Evolutionary conservation across 768 basidiomycete species (phyloP), one percentile per base, ranked within the genome.

Genomic region (Suillus cothurnatus): DNA sequence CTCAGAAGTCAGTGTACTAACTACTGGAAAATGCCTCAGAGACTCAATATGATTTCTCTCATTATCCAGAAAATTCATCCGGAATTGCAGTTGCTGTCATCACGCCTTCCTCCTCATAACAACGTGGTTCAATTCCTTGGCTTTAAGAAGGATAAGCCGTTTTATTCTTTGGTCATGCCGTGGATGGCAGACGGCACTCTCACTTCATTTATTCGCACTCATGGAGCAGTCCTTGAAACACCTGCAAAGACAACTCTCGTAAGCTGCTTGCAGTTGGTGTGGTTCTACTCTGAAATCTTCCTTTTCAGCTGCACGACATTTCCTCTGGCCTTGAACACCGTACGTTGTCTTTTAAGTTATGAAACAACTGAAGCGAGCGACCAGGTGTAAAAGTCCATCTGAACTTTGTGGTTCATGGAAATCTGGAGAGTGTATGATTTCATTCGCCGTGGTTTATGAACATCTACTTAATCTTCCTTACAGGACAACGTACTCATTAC

Each of bases 401-500:
- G 26, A 26, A 57, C 56, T 38, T 38, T 0, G 36, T 57, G 23
- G 23, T 57, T 26, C 56, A 38, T 36, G 56, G 56, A 23, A 57
- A 57, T 7, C 34, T 57, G 38, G 56, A 57, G 23, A 57, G 36
- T 26, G 56, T 57, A 57, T 9, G 56, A 26, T 57, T 56, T 56
- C 23, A 14, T 14, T 23, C 0, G 9, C 2, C 2, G 23, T 15
- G 9, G 2, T 26, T 5, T 26, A 15, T n/a, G 23, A 38, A 38
- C 17, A 26, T n/a, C 9, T 6, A 5, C 17, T 26, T 2, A 58
- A 38, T 9, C 23, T 8, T 58, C 36, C 7, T 11, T 17, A 38
- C 36, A 58, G 56, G 56, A 58, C 23, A 58, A 58, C 56, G 17
- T 58, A 38, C 56, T 58, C 56, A 58, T 58, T 26, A 38, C 36